A percentile compares a stretch with the other conserved stretches of the same genome.
Conservation (phyloP, 2,329 filamentous ascomycete genomes). For the Aspergillus sp. region DNA sequence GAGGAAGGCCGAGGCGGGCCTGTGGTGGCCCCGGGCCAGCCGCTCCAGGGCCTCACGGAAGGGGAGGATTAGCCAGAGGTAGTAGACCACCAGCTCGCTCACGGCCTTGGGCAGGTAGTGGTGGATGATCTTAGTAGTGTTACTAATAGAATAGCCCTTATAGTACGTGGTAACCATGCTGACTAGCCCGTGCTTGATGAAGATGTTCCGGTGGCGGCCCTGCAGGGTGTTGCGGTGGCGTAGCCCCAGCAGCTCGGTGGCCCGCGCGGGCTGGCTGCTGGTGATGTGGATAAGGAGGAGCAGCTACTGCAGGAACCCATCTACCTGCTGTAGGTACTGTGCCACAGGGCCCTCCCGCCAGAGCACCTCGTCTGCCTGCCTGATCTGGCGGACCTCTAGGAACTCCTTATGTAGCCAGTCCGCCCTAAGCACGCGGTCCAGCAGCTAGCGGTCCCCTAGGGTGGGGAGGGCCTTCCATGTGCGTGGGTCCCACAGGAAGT, state of each 20-base stretch:
- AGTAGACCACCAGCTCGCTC: constrained; percentile 20
- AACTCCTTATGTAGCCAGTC: too few species aligned
- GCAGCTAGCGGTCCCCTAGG: neutral
- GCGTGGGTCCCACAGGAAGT: too few species aligned
- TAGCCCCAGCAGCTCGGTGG: too few species aligned
- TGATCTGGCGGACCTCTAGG: neutral
- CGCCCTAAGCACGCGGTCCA: neutral
- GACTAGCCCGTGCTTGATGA: too few species aligned
- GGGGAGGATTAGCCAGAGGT: constrained; percentile 15
- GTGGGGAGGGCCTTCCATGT: neutral
- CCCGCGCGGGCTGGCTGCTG: too few species aligned
- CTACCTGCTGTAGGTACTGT: neutral
- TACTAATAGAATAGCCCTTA: constrained; percentile 17
- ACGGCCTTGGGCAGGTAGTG: constrained; percentile 13
- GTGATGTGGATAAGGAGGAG: too few species aligned
- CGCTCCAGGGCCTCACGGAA: neutral
- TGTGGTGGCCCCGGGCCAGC: too few species aligned
- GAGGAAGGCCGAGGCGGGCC: too few species aligned
- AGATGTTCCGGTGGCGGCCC: too few species aligned
- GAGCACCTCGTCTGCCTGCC: neutral
- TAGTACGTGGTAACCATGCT: constrained; percentile 14
- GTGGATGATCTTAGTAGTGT: constrained; percentile 18
- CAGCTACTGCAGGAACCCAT: too few species aligned
- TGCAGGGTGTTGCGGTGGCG: too few species aligned
- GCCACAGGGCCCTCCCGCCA: neutral